Conservation (phyloP, 257 asterid genomes). For the Solanum chiquidenum region DNA sequence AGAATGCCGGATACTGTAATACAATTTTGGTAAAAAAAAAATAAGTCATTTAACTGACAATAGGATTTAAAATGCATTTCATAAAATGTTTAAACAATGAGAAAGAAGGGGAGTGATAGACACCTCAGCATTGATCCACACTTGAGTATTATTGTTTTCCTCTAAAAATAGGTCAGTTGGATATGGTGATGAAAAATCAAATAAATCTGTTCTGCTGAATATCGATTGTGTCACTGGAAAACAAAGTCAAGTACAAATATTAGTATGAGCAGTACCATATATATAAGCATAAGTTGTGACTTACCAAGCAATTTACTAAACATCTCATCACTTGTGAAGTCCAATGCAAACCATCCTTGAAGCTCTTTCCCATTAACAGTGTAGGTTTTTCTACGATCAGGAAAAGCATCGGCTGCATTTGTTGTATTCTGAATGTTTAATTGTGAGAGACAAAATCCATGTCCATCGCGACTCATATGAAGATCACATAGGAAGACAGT, state of each 20-base stretch:
- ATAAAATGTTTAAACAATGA: background rate
- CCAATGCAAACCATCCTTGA: slow-evolving; percentile 67
- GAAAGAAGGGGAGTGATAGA: background rate
- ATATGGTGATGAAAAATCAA: background rate
- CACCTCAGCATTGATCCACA: slow-evolving; percentile 89
- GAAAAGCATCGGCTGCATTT: slow-evolving; percentile 25
- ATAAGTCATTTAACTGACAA: background rate
- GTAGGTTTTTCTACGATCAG: slow-evolving; percentile 40
- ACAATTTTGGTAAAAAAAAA: background rate
- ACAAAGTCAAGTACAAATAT: background rate
- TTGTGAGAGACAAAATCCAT: slow-evolving; percentile 41
- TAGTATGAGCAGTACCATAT: background rate
- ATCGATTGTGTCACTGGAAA: background rate
- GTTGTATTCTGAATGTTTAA: slow-evolving; percentile 58
- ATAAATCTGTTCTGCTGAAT: background rate
- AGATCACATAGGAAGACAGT: slow-evolving; percentile 65
- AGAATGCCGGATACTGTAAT: slow-evolving; percentile 65
- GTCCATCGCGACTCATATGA: slow-evolving; percentile 54
- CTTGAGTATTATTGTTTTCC: slow-evolving; percentile 11
- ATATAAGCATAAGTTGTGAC: background rate
- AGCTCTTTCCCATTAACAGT: slow-evolving; percentile 38
- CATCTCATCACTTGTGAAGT: slow-evolving; percentile 28
- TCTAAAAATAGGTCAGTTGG: slow-evolving; percentile 23
- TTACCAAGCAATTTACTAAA: slow-evolving; percentile 42
- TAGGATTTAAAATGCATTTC: background rate